phyloP scores from a whole-genome alignment of 2,329 filamentous ascomycete species.

The Anthostomella pinea region DNA sequence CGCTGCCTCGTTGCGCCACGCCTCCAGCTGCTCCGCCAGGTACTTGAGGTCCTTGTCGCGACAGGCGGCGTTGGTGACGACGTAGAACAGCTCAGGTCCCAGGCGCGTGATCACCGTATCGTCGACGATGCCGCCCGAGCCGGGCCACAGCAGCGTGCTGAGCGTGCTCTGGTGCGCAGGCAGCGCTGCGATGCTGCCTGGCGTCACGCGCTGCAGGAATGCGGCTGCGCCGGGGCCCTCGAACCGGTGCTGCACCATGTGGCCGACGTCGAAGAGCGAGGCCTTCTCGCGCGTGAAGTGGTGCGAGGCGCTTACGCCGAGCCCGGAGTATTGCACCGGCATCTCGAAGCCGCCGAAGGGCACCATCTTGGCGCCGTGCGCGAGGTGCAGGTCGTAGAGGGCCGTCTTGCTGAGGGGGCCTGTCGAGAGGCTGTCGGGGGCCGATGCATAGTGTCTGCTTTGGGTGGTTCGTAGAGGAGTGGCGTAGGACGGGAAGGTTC shows the following conservation, averaged over 20 bases:
- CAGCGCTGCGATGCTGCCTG: constrained; percentile 66
- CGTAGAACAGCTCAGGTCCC: constrained; percentile 74
- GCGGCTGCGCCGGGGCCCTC: constrained; percentile 74
- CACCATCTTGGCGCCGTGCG: constrained; percentile 86
- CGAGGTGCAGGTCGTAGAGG: constrained; percentile 74
- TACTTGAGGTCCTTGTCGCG: constrained; percentile 84
- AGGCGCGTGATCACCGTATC: constrained; percentile 88
- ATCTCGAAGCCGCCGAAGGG: constrained; percentile 93
- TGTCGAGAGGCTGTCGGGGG: constrained; percentile 8
- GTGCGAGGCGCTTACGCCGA: constrained; percentile 81
- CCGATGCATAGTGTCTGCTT: constrained; percentile 22
- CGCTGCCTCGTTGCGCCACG: constrained; percentile 53
- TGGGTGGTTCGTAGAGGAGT: constrained; percentile 2
- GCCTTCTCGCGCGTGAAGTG: constrained; percentile 83
- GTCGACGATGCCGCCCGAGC: constrained; percentile 87
- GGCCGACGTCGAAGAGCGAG: constrained; percentile 92
- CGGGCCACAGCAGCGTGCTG: constrained; percentile 76
- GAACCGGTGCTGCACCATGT: constrained; percentile 93
- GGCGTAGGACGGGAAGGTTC: too few relatives aligned
- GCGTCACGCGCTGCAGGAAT: constrained; percentile 83
- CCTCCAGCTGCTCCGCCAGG: constrained; percentile 65
- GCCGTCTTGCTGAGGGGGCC: constrained; percentile 59
- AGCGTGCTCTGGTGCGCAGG: constrained; percentile 70
- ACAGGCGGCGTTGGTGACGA: constrained; percentile 94
- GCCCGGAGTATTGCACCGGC: constrained; percentile 82